Conservation (phyloP, 2,329 filamentous ascomycete genomes). For the Aspergillus cejpii region DNA sequence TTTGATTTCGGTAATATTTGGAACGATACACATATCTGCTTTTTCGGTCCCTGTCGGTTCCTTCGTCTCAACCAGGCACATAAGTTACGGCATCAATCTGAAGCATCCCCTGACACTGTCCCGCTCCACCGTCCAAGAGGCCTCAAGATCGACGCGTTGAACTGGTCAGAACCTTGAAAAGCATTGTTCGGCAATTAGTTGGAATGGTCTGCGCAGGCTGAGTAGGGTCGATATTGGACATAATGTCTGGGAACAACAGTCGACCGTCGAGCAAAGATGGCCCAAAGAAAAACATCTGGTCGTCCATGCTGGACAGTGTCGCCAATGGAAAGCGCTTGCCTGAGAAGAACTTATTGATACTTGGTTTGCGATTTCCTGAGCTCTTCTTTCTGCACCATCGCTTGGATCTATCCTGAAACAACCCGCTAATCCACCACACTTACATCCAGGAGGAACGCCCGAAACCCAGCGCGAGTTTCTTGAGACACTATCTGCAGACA, state of each 20-base stretch:
- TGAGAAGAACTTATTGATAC: slow-evolving; percentile 81
- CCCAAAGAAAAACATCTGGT: slow-evolving; percentile 83
- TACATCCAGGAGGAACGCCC: slow-evolving; percentile 64
- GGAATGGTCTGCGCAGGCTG: slow-evolving; percentile 32
- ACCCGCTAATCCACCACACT: slow-evolving; percentile 17
- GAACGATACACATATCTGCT: slow-evolving; percentile 1
- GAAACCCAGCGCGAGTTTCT: slow-evolving; percentile 81
- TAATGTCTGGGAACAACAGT: slow-evolving; percentile 35
- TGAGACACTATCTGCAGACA: slow-evolving; percentile 49
- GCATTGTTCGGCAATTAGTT: slow-evolving; percentile 7
- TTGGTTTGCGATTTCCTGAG: slow-evolving; percentile 53
- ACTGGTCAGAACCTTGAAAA: slow-evolving; percentile 1
- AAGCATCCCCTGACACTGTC: slow-evolving; percentile 30
- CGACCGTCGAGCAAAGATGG: slow-evolving; percentile 53
- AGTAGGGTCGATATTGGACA: slow-evolving; percentile 34
- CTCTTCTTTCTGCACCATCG: slow-evolving; percentile 4
- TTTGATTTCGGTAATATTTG: too few relatives aligned
- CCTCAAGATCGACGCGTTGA: slow-evolving; percentile 16
- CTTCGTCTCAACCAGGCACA: background rate
- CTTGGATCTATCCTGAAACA: slow-evolving; percentile 2
- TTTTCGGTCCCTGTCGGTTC: slow-evolving; percentile 1
- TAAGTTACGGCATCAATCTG: slow-evolving; percentile 1
- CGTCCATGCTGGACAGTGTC: slow-evolving; percentile 82
- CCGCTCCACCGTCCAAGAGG: slow-evolving; percentile 8
- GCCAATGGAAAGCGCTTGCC: slow-evolving; percentile 83